phyloP scores from a whole-genome alignment of 2,329 filamentous ascomycete genomes.

The Hysterium pulicare region DNA sequence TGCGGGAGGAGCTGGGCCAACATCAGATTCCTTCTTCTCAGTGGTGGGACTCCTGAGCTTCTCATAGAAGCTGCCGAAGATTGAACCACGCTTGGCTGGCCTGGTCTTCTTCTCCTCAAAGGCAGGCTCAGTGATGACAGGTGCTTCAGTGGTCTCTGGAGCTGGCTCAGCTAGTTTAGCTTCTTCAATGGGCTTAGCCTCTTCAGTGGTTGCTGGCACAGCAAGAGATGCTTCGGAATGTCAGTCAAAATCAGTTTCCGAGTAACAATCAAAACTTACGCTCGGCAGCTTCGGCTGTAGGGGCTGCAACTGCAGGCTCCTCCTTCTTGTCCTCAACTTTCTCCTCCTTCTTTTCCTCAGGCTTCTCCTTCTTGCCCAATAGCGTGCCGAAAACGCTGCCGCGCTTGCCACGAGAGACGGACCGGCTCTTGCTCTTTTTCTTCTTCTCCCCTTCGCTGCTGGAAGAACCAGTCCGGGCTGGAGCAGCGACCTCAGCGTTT shows the following conservation, averaged over 20 bases:
- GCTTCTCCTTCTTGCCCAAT: slow-evolving; percentile 59
- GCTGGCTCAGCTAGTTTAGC: slow-evolving; percentile 25
- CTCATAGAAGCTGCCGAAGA: slow-evolving; percentile 74
- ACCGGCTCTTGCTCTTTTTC: slow-evolving; percentile 58
- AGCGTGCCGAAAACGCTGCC: slow-evolving; percentile 57
- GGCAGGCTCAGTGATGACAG: slow-evolving; percentile 45
- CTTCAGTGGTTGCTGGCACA: slow-evolving; percentile 18
- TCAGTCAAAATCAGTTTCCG: slow-evolving; percentile 8
- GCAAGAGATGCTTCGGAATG: slow-evolving; percentile 12
- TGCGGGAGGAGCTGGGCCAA: slow-evolving; percentile 48
- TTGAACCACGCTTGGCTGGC: slow-evolving; percentile 76
- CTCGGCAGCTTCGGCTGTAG: slow-evolving; percentile 33
- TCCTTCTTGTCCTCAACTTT: slow-evolving; percentile 33
- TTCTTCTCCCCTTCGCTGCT: slow-evolving; percentile 47
- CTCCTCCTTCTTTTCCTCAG: slow-evolving; percentile 41
- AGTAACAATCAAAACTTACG: slow-evolving; percentile 17
- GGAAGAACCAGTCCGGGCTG: slow-evolving; percentile 38
- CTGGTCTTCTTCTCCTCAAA: slow-evolving; percentile 54
- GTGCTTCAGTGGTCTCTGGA: slow-evolving; percentile 45
- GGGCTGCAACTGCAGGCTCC: slow-evolving; percentile 39
- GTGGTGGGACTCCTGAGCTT: slow-evolving; percentile 47
- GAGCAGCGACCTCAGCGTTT: slow-evolving; percentile 14
- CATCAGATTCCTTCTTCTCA: slow-evolving; percentile 70
- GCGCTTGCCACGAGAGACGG: slow-evolving; percentile 57
- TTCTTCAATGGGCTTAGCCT: slow-evolving; percentile 47